phyloP scores from a whole-genome alignment of 2,329 filamentous ascomycete genomes.

The Alternaria gaisen region DNA sequence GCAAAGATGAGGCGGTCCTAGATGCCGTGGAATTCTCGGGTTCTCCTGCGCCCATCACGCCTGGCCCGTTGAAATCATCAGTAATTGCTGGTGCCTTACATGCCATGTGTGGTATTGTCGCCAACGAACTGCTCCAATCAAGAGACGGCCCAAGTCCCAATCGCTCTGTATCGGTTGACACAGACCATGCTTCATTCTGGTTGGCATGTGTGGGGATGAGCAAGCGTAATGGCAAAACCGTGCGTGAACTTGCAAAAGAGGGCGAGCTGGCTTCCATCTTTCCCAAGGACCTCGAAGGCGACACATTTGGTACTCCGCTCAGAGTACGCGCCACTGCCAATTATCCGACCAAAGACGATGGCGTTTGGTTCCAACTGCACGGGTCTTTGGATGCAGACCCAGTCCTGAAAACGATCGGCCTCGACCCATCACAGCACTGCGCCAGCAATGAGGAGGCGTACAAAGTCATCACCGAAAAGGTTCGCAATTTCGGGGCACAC shows the following conservation, averaged over 20 bases:
- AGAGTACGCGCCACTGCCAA: conserved; percentile 30
- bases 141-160: background rate
- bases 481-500: conserved; percentile 46
- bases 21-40: conserved; percentile 53
- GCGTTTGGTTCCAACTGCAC: conserved; percentile 62
- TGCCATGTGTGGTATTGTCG: conserved; percentile 56
- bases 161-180: conserved; percentile 31
- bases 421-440: conserved; percentile 44
- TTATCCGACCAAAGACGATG: conserved; percentile 58
- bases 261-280: too few relatives aligned
- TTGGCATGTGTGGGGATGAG: too few relatives aligned
- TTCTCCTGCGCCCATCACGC: conserved; percentile 52
- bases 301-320: conserved; percentile 9
- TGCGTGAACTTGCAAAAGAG: background rate
- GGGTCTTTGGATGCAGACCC: conserved; percentile 58
- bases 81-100: conserved; percentile 55
- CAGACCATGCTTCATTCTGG: too few relatives aligned
- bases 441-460: conserved; percentile 32
- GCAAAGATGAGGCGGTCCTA: conserved; percentile 43
- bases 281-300: too few relatives aligned
- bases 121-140: conserved; percentile 38
- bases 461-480: conserved; percentile 27
- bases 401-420: conserved; percentile 58
- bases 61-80: conserved; percentile 57
- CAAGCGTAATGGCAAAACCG: background rate